A percentile compares a stretch with the other conserved stretches of the same genome.
These are phyloP conservation scores for Saitozyma sp. DNA, from an alignment of 768 basidiomycete species.

Conservation along the genomic window DNA sequence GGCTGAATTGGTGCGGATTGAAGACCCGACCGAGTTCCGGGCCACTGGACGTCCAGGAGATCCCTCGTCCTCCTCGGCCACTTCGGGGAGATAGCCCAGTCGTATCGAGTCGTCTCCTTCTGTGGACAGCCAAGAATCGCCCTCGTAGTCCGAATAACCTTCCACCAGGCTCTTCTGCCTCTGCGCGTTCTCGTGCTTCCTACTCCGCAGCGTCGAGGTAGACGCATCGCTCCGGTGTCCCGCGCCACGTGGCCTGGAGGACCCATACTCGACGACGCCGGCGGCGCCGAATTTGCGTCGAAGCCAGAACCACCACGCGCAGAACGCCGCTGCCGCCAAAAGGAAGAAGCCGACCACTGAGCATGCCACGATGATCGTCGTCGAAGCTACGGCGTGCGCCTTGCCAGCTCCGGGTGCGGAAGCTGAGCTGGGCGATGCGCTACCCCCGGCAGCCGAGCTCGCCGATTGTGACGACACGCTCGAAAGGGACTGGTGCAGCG, in stretches of 20 bases:
- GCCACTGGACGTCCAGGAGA: neutral
- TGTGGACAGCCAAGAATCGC: slow-evolving; percentile 43
- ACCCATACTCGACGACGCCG: slow-evolving; percentile 27
- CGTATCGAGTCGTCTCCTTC: slow-evolving; percentile 36
- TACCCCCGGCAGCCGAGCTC: slow-evolving; percentile 20
- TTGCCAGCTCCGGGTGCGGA: slow-evolving; percentile 15
- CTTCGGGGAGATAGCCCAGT: slow-evolving; percentile 39
- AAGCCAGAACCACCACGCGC: slow-evolving; percentile 52
- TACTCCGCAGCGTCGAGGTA: slow-evolving; percentile 23
- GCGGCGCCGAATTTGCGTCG: slow-evolving; percentile 39
- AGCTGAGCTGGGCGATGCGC: slow-evolving; percentile 13
- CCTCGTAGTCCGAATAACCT: slow-evolving; percentile 46
- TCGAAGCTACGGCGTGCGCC: slow-evolving; percentile 21
- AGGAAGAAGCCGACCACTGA: slow-evolving; percentile 46
- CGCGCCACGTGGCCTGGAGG: slow-evolving; percentile 7
- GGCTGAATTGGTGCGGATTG: neutral
- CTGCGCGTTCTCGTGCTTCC: slow-evolving; percentile 40
- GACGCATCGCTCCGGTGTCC: slow-evolving; percentile 21
- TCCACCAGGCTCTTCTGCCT: slow-evolving; percentile 51
- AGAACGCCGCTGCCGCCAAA: slow-evolving; percentile 44
- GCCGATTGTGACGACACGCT: slow-evolving; percentile 18
- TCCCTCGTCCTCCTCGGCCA: slow-evolving; percentile 18
- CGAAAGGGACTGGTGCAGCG: slow-evolving; percentile 30
- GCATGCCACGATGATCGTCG: slow-evolving; percentile 39
- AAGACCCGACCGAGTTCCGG: too few relatives aligned